phyloP scores from a whole-genome alignment of 768 basidiomycete species.

The Macrolepiota albuminosa region DNA sequence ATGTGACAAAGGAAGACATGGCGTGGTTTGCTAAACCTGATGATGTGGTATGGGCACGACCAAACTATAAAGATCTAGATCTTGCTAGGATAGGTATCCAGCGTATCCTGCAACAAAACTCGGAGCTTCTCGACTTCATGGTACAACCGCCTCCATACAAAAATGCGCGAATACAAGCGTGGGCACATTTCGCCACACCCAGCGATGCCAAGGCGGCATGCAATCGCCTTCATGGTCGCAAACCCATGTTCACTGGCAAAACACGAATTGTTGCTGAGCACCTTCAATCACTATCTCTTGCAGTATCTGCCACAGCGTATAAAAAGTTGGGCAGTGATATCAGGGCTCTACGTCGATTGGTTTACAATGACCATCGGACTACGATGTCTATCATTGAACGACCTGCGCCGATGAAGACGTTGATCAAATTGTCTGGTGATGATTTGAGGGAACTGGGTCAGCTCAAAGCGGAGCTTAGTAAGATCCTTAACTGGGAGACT shows the following conservation, averaged over 20 bases:
- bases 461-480: slow-evolving; percentile 59
- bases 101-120: slow-evolving; percentile 32
- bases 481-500: slow-evolving; percentile 57
- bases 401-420: slow-evolving; percentile 16
- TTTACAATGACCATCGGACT: slow-evolving; percentile 25
- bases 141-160: slow-evolving; percentile 46
- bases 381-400: slow-evolving; percentile 21
- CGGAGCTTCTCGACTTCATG: slow-evolving; percentile 36
- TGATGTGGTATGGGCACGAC: slow-evolving; percentile 47
- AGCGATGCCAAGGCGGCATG: slow-evolving; percentile 49
- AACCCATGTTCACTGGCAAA: slow-evolving; percentile 39
- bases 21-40: slow-evolving; percentile 41
- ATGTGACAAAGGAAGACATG: slow-evolving; percentile 35
- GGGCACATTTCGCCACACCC: slow-evolving; percentile 50
- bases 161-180: slow-evolving; percentile 39
- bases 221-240: slow-evolving; percentile 39
- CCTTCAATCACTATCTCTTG: slow-evolving; percentile 46
- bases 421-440: slow-evolving; percentile 47
- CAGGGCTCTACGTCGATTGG: slow-evolving; percentile 32
- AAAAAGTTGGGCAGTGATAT: slow-evolving; percentile 41
- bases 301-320: slow-evolving; percentile 33
- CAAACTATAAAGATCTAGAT: slow-evolving; percentile 38
- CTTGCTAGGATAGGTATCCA: slow-evolving; percentile 32
- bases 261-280: slow-evolving; percentile 48
- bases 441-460: slow-evolving; percentile 44